Base-by-base conservation (phyloP, 2,329 filamentous ascomycete species). In the Mycogone perniciosa region DNA sequence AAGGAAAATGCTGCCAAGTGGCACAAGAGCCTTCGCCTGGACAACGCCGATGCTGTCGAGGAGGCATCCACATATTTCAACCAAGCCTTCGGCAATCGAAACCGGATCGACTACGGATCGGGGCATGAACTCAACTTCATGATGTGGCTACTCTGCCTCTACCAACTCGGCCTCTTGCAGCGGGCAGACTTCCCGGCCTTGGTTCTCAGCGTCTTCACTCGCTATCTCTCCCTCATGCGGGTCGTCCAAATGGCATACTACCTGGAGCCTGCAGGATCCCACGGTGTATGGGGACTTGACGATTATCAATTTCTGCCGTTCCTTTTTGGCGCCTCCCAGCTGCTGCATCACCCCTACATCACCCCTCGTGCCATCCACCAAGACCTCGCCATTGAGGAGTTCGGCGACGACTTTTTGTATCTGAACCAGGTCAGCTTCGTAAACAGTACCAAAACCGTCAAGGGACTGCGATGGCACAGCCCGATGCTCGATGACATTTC, bases 401-500 rank as follows among this genome's bases (percentile, higher is more conserved):
- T 88, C 61, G 81, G 82, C 10, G 73, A 78, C 50, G 88, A 96
- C 50, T 99, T 86, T 62, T 73, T 99, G 51, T 99, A 99, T 62
- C 81, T 99, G 0, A 87, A 91, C 47, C 93, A 97, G 69, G 89
- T 99, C 29, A 79, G 80, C 46, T 99, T 95, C 70, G 92, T 99
- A 52, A 96, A 97, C 70, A 88, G 84, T 59, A 95, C 95, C 52
- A 99, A 99, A 75, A 96, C 89, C 1, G 91, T 96, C 52, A 89
- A 95, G 63, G 92, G 91, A 1, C 73, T 99, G 54, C 81, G 93
- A 41, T 99, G 93, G 93, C 95, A 99, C 63, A 91, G 86, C 57
- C 93, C 95, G 4, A 97, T 99, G 95, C 81, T 99, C 13, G 93
- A 99, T 65, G 93, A 99, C 66, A 99, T 99, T 57, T 93, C 88